Evolutionary conservation across 2,329 filamentous ascomycete genomes (phyloP).

Genomic region (Metarhizium album): DNA sequence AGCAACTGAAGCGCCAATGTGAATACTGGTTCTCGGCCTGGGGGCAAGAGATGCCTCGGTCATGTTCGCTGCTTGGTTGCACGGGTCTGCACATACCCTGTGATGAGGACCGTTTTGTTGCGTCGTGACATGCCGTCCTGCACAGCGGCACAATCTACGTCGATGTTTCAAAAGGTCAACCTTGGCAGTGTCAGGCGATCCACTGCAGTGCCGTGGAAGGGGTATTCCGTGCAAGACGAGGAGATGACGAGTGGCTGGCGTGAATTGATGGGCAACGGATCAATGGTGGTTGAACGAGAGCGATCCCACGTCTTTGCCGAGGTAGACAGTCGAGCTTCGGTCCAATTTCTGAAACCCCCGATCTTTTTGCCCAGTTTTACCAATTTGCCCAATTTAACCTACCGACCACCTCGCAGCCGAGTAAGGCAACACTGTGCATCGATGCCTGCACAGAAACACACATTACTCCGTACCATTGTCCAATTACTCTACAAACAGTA

Average conservation of each 20-base stretch:
- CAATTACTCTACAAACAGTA: background rate
- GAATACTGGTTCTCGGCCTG: background rate
- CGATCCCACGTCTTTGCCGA: background rate
- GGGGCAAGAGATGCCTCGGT: no score
- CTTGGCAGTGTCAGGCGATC: background rate
- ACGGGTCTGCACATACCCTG: slow-evolving; percentile 25
- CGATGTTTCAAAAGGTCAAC: background rate
- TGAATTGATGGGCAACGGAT: background rate
- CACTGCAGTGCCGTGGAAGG: no score
- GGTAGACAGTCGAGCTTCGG: background rate
- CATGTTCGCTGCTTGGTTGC: no score
- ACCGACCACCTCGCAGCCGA: no score
- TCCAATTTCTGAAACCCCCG: background rate
- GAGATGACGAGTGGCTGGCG: background rate
- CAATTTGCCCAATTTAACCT: background rate
- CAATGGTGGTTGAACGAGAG: background rate
- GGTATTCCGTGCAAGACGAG: no score
- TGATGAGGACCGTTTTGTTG: slow-evolving; percentile 36
- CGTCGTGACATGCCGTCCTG: slow-evolving; percentile 11
- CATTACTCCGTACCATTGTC: background rate
- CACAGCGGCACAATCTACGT: no score
- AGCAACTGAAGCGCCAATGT: slow-evolving; percentile 30
- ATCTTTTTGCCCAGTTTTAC: background rate
- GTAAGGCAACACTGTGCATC: background rate
- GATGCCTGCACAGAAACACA: background rate